Evolutionary conservation across 257 asterid species (phyloP), one percentile per base, ranked within the genome.

Genomic region (Penstemon newberryi): DNA sequence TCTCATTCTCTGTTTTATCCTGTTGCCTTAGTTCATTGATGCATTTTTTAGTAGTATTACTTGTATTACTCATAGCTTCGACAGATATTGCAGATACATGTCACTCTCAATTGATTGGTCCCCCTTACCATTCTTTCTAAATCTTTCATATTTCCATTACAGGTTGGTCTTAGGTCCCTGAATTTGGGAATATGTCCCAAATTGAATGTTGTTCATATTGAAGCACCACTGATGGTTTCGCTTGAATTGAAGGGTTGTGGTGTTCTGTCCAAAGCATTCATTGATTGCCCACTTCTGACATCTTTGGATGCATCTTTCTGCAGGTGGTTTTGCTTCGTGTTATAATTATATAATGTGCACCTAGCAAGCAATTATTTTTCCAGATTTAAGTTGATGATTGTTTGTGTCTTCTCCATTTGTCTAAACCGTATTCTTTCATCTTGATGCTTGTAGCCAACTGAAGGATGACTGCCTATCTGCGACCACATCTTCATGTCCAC

Each of bases 181-280:
- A 94, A 94, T 81, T 80, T 94, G 85, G 99, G 99, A 56, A 94
- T 94, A 77, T 94, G 98, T 71, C 99, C 99, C 70, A 94, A 94
- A 78, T 56, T 94, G 82, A 89, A 70, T 58, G 81, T 56, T 67
- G 96, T 94, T 56, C 77, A 76, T 77, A 75, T 94, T 49, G 92
- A 87, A 72, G 99, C 99, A 61, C 93, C 94, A 0, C 81, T 66
- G 55, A 91, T 94, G 98, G 84, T 86, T 73, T 86, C 96, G 12
- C 99, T 94, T 70, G 99, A 94, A 72, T 80, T 94, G 78, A 89
- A 94, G 85, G 99, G 99, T 1, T 94, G 99, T 76, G 98, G 99
- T 57, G 96, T 87, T 44, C 71, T 94, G 37, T 86, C 96, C 67
- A 88, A 87, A 57, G 99, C 98, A 72, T 77, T 80, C 60, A 87